Percentiles rank a stretch among this genome's conserved stretches.
These are phyloP conservation scores for Sporothrix luriei DNA, from an alignment of 2,329 filamentous ascomycete genomes.

Conservation along the genomic window DNA sequence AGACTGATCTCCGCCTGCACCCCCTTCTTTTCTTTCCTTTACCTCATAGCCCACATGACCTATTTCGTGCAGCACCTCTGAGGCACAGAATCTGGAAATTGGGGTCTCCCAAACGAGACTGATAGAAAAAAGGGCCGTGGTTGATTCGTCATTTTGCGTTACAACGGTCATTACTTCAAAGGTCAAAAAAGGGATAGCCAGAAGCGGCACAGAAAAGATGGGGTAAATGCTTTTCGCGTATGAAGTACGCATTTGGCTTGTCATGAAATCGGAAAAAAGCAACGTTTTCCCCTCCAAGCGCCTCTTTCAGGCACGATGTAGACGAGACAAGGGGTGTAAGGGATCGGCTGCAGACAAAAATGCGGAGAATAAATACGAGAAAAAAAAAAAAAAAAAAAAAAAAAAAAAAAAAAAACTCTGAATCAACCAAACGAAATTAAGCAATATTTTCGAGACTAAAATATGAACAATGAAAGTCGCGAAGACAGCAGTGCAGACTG, in stretches of 20 bases:
- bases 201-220: not conserved
- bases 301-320: not conserved
- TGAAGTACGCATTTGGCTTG: not conserved
- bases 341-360: not conserved
- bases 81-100: conserved; percentile 1
- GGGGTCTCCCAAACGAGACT: not conserved
- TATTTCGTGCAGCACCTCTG: not conserved
- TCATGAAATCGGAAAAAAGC: not conserved
- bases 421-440: not conserved
- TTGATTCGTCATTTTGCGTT: not conserved
- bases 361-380: not conserved
- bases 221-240: not conserved
- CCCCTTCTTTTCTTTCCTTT: not conserved
- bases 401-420: not conserved
- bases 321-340: not conserved
- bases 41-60: conserved; percentile 1
- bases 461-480: not conserved
- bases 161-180: not conserved
- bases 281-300: not conserved
- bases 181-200: too few species aligned
- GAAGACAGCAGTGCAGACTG: not conserved
- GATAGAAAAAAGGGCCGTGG: not conserved
- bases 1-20: not conserved
- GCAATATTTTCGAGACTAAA: not conserved
- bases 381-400: not conserved